Evolutionary conservation across 441 rosid species (phyloP).

Genomic region (Biscutella auriculata): DNA sequence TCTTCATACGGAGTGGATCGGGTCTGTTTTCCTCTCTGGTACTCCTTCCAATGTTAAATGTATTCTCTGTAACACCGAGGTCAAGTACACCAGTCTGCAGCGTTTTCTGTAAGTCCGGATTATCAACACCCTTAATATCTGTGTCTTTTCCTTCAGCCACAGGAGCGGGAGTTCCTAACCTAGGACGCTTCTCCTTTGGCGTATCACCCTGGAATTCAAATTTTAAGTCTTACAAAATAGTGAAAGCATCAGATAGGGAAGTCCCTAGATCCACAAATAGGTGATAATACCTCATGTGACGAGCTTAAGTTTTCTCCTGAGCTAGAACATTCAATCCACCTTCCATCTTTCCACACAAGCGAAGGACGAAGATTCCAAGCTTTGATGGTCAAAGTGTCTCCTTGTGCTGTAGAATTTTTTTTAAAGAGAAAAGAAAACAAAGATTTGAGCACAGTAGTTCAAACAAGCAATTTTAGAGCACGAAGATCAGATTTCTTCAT

Average conservation of each 20-base stretch:
- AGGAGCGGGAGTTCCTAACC: slow-evolving; percentile 33
- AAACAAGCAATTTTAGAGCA: not conserved
- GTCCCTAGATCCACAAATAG: not conserved
- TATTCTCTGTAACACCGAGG: slow-evolving; percentile 42
- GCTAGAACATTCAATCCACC: slow-evolving; percentile 75
- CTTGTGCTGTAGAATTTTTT: slow-evolving; percentile 37
- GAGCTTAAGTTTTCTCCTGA: slow-evolving; percentile 26
- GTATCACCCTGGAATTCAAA: slow-evolving; percentile 68
- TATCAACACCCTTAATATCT: slow-evolving; percentile 23
- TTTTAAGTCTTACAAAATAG: not conserved
- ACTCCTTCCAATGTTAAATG: slow-evolving; percentile 64
- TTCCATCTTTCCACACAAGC: slow-evolving; percentile 73
- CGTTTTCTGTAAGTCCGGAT: slow-evolving; percentile 31
- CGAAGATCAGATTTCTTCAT: not conserved
- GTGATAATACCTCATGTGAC: slow-evolving; percentile 37
- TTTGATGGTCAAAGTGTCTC: slow-evolving; percentile 45
- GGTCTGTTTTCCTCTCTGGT: slow-evolving; percentile 36
- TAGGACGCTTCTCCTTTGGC: slow-evolving; percentile 68
- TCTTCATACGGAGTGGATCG: slow-evolving; percentile 39
- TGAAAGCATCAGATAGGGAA: slow-evolving; percentile 10
- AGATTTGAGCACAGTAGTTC: not conserved
- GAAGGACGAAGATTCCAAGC: slow-evolving; percentile 89
- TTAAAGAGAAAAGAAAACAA: not conserved
- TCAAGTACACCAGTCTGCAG: slow-evolving; percentile 40
- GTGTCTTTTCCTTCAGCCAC: slow-evolving; percentile 48